Base-by-base conservation (phyloP, 495 filamentous ascomycete genomes). In the Trichoderma virens region DNA sequence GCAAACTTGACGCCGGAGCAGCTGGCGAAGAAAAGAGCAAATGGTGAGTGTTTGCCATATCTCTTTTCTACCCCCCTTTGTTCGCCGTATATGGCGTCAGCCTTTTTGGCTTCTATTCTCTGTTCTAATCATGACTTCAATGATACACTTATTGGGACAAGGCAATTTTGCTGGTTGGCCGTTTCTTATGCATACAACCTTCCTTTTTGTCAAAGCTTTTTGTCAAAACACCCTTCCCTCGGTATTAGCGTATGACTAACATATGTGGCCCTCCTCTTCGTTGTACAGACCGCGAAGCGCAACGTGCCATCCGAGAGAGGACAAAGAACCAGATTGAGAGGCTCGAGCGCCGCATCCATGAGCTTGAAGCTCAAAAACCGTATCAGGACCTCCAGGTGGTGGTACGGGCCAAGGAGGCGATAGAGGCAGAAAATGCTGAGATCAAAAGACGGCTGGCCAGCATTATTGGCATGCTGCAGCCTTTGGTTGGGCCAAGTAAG, bases 261-360 rank as follows among this genome's bases (percentile, higher is more conserved):
- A 54, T 8, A 59, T 27, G 18, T 35, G 34, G 3, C 59, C 54
- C 25, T 28, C 11, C 6, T 16, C 9, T 28, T 56, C 47, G 32
- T 60, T 9, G 23, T 28, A 28, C 66, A 80, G 78, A 94, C 69
- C 86, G 90, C 25, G 90, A 94, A 72, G 90, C 90, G 13, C 90
- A 94, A 71, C 82, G 90, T 61, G 90, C 89, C 23, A 94, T 92
- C 64, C 82, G 90, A 5, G 87, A 92, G 69, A 80, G 90, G 41
- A 92, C 89, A 27, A 90, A 87, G 67, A 78, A 81, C 32, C 86
- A 90, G 69, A 92, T 90, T 65, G 88, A 92, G 59, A 78, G 74
- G 20, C 78, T 91, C 64, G 74, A 79, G 69, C 71, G 65, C 20
- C 69, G 73, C 59, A 77, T 78, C 64, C 74, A 67, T 59, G 79